Evolutionary conservation across 2,329 filamentous ascomycete genomes (phyloP).

Genomic region (Xylariaceae sp.): DNA sequence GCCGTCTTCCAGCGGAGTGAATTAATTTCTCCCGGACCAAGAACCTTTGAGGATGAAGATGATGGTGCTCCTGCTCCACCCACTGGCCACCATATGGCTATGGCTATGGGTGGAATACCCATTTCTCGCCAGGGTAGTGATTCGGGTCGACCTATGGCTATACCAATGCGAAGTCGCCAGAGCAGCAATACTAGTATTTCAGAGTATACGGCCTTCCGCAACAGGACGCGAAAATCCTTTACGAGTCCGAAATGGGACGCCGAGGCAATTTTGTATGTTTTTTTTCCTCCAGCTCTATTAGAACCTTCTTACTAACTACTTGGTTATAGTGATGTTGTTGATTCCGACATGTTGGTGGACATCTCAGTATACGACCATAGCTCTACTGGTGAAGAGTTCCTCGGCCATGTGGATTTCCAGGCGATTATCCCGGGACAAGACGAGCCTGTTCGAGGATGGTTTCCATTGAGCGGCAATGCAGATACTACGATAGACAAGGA

Average conservation of each 20-base stretch:
- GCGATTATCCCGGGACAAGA: slow-evolving; percentile 62
- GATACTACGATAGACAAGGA: slow-evolving; percentile 69
- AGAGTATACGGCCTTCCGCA: slow-evolving; percentile 59
- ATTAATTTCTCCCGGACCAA: slow-evolving; percentile 84
- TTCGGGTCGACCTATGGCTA: slow-evolving; percentile 81
- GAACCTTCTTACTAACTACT: slow-evolving; percentile 5
- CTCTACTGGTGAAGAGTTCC: slow-evolving; percentile 77
- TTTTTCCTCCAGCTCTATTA: neutral
- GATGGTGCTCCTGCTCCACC: slow-evolving; percentile 47
- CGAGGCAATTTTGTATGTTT: slow-evolving; percentile 84
- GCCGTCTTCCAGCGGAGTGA: slow-evolving; percentile 97
- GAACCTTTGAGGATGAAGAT: slow-evolving; percentile 58
- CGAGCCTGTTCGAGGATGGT: slow-evolving; percentile 78
- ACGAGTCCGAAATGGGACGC: slow-evolving; percentile 95
- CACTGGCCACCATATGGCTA: no score
- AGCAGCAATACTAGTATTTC: slow-evolving; percentile 88
- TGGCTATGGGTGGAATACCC: slow-evolving; percentile 48
- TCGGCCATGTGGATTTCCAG: slow-evolving; percentile 83
- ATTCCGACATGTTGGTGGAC: slow-evolving; percentile 83
- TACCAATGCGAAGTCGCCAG: slow-evolving; percentile 94
- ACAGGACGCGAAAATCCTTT: slow-evolving; percentile 55
- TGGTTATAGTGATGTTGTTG: slow-evolving; percentile 76
- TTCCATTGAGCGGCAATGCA: slow-evolving; percentile 68
- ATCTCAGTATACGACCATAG: slow-evolving; percentile 88
- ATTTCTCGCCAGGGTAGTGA: slow-evolving; percentile 74